Conservation (phyloP, 768 basidiomycete species). For the Naganishia vaughanmartiniae region DNA sequence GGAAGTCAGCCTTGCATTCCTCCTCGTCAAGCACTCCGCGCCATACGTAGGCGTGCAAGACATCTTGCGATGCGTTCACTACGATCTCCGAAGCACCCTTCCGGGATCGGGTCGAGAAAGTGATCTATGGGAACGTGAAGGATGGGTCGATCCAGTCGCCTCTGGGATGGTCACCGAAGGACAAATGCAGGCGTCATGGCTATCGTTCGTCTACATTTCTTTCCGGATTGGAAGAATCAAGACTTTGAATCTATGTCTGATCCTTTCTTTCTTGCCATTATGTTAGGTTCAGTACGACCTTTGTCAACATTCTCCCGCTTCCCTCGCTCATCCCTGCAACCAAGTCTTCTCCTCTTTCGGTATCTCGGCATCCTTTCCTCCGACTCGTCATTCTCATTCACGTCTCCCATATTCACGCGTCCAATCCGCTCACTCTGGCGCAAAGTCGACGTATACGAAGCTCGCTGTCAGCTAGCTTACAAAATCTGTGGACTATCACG, state of each 20-base stretch:
- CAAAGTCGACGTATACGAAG: not conserved
- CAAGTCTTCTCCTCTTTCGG: not conserved
- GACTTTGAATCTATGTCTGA: not conserved
- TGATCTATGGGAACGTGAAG: not conserved
- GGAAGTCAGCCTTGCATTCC: too few relatives aligned
- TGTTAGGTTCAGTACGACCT: not conserved
- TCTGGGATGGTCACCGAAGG: not conserved
- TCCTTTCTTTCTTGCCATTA: not conserved
- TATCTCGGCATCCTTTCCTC: not conserved
- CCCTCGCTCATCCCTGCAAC: not conserved
- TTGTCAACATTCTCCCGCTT: not conserved
- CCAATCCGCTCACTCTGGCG: not conserved
- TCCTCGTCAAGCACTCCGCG: not conserved
- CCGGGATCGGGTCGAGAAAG: not conserved
- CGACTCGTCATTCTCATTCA: not conserved
- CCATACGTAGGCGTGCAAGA: not conserved
- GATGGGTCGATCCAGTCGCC: not conserved
- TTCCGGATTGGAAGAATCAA: not conserved
- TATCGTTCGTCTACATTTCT: not conserved
- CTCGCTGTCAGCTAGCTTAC: not conserved
- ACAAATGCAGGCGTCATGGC: slow-evolving; percentile 11
- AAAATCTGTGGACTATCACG: not conserved
- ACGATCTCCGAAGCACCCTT: too few relatives aligned
- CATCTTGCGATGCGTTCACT: not conserved
- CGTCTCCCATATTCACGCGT: not conserved